phyloP scores from a whole-genome alignment of 1,139 yeast genomes.

The Hyphopichia khmerensis region DNA sequence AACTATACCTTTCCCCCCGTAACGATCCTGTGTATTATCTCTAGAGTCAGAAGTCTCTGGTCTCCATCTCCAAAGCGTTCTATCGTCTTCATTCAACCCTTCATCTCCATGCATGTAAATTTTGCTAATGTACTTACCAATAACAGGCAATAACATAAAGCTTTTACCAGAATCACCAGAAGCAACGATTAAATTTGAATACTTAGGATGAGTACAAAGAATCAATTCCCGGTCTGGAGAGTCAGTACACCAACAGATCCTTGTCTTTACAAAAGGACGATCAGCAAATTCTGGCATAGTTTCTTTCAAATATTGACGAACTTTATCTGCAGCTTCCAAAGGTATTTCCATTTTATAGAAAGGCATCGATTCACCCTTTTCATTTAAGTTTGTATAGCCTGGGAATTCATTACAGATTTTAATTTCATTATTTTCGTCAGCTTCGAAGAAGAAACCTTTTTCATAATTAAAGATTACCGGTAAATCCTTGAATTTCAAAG shows the following conservation, averaged over 20 bases:
- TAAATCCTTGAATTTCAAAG: constrained; percentile 15
- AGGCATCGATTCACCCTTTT: constrained; percentile 11
- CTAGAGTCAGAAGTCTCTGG: constrained; percentile 13
- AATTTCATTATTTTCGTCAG: constrained; percentile 11
- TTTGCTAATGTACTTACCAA: constrained; percentile 11
- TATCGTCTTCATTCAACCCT: constrained; percentile 8
- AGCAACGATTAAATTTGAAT: constrained; percentile 12
- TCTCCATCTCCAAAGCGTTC: constrained; percentile 14
- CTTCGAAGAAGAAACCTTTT: constrained; percentile 39
- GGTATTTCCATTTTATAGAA: constrained; percentile 14
- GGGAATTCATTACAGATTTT: constrained; percentile 20
- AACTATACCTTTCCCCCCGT: constrained; percentile 14
- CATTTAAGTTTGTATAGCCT: constrained; percentile 14
- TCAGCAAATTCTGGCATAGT: constrained; percentile 14
- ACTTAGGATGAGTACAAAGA: constrained; percentile 15
- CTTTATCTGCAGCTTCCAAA: constrained; percentile 17
- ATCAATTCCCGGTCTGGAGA: constrained; percentile 16
- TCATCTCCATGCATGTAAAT: constrained; percentile 7
- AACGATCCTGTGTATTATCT: constrained; percentile 12
- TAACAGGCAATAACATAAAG: constrained; percentile 16
- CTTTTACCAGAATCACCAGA: constrained; percentile 22
- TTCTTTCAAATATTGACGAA: constrained; percentile 17
- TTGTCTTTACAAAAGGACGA: constrained; percentile 12
- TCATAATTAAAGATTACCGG: constrained; percentile 31
- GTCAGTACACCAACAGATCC: constrained; percentile 22